Conservation (phyloP, 768 basidiomycete species). For the Tulasnella sp. region DNA sequence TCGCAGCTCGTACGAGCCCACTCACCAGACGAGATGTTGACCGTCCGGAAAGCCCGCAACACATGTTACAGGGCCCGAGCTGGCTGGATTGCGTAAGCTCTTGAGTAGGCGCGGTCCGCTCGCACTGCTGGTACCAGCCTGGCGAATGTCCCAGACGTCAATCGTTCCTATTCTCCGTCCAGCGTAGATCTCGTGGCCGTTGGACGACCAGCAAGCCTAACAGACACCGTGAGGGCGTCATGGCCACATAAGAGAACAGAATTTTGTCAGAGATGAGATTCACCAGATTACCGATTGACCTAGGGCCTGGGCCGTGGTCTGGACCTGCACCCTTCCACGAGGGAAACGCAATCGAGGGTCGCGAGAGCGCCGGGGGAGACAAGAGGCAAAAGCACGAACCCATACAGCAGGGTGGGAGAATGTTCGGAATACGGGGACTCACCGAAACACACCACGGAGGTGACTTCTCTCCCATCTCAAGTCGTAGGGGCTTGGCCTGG, state of each 20-base stretch:
- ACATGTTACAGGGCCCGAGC: conserved; percentile 86
- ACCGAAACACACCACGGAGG: conserved; percentile 96
- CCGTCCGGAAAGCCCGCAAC: conserved; percentile 86
- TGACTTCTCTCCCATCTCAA: conserved; percentile 85
- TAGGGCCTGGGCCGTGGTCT: neutral
- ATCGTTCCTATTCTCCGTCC: conserved; percentile 84
- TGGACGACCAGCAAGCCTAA: conserved; percentile 89
- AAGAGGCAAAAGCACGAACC: neutral
- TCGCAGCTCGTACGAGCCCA: conserved; percentile 14
- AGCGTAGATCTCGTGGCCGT: conserved; percentile 80
- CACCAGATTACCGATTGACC: neutral
- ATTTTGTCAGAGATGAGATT: neutral
- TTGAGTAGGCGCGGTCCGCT: conserved; percentile 60
- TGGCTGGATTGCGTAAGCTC: conserved; percentile 72
- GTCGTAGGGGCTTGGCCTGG: conserved; percentile 41
- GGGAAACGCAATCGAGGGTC: neutral
- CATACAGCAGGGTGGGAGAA: neutral
- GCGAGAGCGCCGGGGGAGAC: neutral
- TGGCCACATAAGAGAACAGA: neutral
- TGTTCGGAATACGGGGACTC: conserved; percentile 22
- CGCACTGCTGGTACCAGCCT: conserved; percentile 51
- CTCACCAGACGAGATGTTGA: conserved; percentile 82
- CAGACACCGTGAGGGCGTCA: neutral
- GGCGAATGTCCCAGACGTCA: conserved; percentile 91
- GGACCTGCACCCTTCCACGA: conserved; percentile 2